phyloP scores from a whole-genome alignment of 2,329 filamentous ascomycete species.

The Alternaria sp. region DNA sequence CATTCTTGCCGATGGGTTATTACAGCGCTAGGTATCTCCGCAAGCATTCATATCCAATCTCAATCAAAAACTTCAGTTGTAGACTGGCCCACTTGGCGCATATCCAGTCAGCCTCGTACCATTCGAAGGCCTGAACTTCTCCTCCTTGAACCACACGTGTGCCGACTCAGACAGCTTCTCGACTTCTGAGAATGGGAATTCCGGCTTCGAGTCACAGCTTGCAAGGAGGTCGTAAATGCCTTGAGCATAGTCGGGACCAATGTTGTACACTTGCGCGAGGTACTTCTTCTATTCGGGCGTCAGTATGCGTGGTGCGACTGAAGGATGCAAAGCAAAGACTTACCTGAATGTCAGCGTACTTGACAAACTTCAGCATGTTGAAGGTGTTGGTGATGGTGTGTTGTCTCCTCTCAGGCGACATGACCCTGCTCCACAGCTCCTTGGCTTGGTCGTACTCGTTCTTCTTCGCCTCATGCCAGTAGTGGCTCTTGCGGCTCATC shows the following conservation, averaged over 20 bases:
- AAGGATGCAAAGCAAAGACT: neutral
- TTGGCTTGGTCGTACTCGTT: constrained; percentile 61
- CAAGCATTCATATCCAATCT: neutral
- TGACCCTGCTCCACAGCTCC: constrained; percentile 58
- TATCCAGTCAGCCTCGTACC: constrained; percentile 52
- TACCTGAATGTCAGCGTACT: constrained; percentile 54
- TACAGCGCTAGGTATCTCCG: neutral
- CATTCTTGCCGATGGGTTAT: neutral
- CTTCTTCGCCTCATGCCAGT: constrained; percentile 61
- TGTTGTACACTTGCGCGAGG: constrained; percentile 60
- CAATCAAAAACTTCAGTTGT: constrained; percentile 3
- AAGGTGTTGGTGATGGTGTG: constrained; percentile 60
- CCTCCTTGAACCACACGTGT: constrained; percentile 55
- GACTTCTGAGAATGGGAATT: constrained; percentile 56
- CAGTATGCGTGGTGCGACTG: neutral
- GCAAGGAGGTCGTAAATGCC: constrained; percentile 56
- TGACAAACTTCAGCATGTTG: constrained; percentile 53
- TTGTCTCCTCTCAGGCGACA: constrained; percentile 53
- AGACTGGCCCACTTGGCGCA: constrained; percentile 29
- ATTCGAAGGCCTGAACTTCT: constrained; percentile 52
- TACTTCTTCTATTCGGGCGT: constrained; percentile 52
- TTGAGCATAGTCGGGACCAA: constrained; percentile 55
- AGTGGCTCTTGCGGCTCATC: constrained; percentile 60
- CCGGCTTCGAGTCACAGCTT: constrained; percentile 52
- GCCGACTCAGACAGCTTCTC: constrained; percentile 54